These are phyloP conservation scores for Schizosaccharomyces cryophilus DNA, from an alignment of 805 yeast genomes.

Conservation along the genomic window DNA sequence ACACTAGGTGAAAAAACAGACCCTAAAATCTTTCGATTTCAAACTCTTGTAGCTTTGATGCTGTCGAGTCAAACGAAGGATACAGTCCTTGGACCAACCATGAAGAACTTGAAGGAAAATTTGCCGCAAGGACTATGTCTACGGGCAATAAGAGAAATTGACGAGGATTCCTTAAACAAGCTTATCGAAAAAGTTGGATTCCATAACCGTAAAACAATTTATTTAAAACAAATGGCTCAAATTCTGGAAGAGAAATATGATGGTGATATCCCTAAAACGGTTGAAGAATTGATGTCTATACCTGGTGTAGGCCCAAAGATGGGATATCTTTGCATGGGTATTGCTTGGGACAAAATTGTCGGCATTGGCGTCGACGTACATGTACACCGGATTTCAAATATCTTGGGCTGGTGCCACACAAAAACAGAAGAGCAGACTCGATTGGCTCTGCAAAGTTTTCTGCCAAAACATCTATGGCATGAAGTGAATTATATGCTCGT, in stretches of 20 bases:
- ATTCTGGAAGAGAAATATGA: slow-evolving; percentile 25
- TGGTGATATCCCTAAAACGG: slow-evolving; percentile 48
- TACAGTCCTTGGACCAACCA: slow-evolving; percentile 52
- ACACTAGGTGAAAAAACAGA: slow-evolving; percentile 18
- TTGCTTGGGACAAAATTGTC: slow-evolving; percentile 46
- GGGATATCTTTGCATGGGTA: slow-evolving; percentile 59
- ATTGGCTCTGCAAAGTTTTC: slow-evolving; percentile 40
- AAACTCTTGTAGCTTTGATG: slow-evolving; percentile 55
- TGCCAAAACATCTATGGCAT: slow-evolving; percentile 46
- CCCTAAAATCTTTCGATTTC: slow-evolving; percentile 31
- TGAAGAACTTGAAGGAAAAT: slow-evolving; percentile 29
- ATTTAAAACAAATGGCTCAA: slow-evolving; percentile 33
- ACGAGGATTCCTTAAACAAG: slow-evolving; percentile 31
- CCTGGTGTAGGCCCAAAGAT: slow-evolving; percentile 93
- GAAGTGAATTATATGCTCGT: slow-evolving; percentile 65
- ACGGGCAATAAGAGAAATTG: slow-evolving; percentile 9
- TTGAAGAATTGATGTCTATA: slow-evolving; percentile 35
- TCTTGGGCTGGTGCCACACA: background rate
- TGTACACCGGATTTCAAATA: slow-evolving; percentile 29
- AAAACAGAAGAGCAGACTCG: slow-evolving; percentile 52
- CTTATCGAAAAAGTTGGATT: slow-evolving; percentile 65
- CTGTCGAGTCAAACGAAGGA: slow-evolving; percentile 78
- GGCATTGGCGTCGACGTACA: slow-evolving; percentile 91
- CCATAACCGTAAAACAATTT: slow-evolving; percentile 52
- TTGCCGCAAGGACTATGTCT: slow-evolving; percentile 18